Evolutionary conservation across 2,329 filamentous ascomycete species (phyloP), one percentile per base, ranked within the genome.

Genomic region (Monosporascus cannonballus): DNA sequence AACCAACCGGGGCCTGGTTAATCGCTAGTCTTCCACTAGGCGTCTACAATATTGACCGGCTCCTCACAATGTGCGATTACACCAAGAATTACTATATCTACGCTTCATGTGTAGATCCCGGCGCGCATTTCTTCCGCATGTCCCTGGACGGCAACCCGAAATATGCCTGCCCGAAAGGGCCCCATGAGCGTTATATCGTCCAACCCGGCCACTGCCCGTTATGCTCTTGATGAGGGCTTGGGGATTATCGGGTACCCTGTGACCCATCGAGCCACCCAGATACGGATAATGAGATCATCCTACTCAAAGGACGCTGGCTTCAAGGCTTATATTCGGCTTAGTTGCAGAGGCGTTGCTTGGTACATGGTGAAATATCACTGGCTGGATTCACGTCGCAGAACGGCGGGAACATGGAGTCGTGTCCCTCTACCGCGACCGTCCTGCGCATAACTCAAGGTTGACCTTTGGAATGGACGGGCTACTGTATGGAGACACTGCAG

Each of bases 41-140:
- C 45, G 24, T 36, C 52, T 47, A 39, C n/a, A 49, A 51, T 48
- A 55, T 51, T 50, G 51, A 49, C 49, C 9, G 36, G 20, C n/a
- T 36, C 15, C 42, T 50, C 48, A 57, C 56, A 54, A 81, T 83
- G 80, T 83, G 80, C 65, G 76, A 82, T 67, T 88, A 85, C 64
- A 86, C 83, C 63, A 87, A 86, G 63, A 89, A 89, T 70, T 90
- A 86, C 68, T 89, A 89, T 71, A 85, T 90, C 68, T 90, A 89
- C 72, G 84, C 84, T 53, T 77, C 81, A 44, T 90, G 87, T 64
- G 70, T 78, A 52, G 84, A 89, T 64, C 86, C 86, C 0, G 82
- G 81, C 41, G 76, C 80, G 17, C 87, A 90, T 68, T 89, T 89
- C 69, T 85, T 87, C 67, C 77, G 81, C 58, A 89, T 84, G 2